phyloP scores from a whole-genome alignment of 805 yeast genomes.

The Saccharomyces paradoxus region DNA sequence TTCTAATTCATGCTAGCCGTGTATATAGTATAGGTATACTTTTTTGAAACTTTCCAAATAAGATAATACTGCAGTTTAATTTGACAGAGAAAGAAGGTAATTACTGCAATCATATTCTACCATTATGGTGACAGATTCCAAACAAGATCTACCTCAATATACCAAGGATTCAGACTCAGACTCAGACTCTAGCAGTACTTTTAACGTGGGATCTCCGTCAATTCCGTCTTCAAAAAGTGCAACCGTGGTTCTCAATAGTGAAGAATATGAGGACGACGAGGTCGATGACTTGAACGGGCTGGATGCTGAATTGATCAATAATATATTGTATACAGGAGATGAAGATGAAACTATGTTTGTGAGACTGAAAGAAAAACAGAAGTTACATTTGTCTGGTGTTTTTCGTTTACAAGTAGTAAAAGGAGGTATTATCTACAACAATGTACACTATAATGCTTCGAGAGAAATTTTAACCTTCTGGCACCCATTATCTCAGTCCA shows the following conservation, averaged over 20 bases:
- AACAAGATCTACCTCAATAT: not conserved
- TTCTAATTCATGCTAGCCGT: not conserved
- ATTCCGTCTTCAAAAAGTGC: conserved; percentile 10
- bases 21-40: not conserved
- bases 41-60: not conserved
- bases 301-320: conserved; percentile 1
- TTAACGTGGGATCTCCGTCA: not conserved
- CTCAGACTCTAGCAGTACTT: not conserved
- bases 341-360: conserved; percentile 9
- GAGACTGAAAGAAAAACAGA: conserved; percentile 21
- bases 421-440: conserved; percentile 29
- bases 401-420: conserved; percentile 23
- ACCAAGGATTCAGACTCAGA: conserved; percentile 5
- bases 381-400: conserved; percentile 21
- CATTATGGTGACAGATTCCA: not conserved
- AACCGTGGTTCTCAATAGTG: conserved; percentile 5
- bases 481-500: conserved; percentile 26
- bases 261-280: conserved; percentile 13
- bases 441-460: conserved; percentile 26
- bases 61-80: not conserved
- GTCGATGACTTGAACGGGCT: conserved; percentile 2
- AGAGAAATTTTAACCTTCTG: conserved; percentile 14
- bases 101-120: not conserved
- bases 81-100: not conserved
- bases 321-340: conserved; percentile 10